Evolutionary conservation across 345 rosid genomes (phyloP), one percentile per base, ranked within the genome.

Genomic region (Lepidium sativum): DNA sequence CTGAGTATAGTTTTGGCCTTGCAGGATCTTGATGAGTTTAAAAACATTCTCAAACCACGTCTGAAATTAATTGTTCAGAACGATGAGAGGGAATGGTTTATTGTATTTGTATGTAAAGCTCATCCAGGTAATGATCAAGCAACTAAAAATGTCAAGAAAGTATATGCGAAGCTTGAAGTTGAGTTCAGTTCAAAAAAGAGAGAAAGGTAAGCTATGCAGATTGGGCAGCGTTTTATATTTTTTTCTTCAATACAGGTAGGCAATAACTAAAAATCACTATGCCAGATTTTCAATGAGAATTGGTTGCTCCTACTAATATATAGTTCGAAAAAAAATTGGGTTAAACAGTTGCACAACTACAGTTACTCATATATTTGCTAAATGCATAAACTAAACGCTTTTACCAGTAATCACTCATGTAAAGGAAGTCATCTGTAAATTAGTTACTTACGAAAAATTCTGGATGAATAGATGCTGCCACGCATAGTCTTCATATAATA

Each of bases 21-120:
- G 54, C 82, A 94, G 99, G 97, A 90, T 82, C 96, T 87, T 80
- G 99, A 90, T 54, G 99, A 94, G 84, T 87, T 90, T 79, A 90
- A 84, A 78, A 85, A 84, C 77, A 94, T 94, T 69, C 91, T 94
- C 67, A 90, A 85, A 70, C 99, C 99, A 11, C 95, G 95, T 43
- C 81, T 90, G 70, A 94, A 86, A 76, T 77, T 88, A 54, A 86
- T 94, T 75, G 90, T 80, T 68, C 96, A 90, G 67, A 94, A 90
- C 67, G 97, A 94, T 37, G 99, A 94, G 78, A 75, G 82, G 61
- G 96, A 94, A 74, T 90, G 97, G 97, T 90, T 94, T 80, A 86
- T 90, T 73, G 96, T 94, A 10, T 94, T 84, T 83, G 97, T 94
- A 45, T 86, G 88, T 63, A 86, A 76, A 81, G 97, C 96, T 62